Conservation (phyloP, 1,139 yeast genomes). For the Lodderomyces jiufengensis region DNA sequence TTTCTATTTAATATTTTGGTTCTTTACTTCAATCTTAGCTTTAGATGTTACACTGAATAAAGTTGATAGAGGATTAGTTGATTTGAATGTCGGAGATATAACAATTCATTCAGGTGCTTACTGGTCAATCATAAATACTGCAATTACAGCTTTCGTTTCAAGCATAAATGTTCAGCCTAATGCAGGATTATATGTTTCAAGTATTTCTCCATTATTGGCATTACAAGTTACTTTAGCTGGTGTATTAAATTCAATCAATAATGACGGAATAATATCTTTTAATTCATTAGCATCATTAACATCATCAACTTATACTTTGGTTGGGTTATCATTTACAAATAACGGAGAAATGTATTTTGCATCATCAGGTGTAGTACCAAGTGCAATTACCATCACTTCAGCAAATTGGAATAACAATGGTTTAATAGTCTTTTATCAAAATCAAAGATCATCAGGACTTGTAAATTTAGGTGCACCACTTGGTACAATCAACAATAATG, state of each 20-base stretch:
- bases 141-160: constrained; percentile 22
- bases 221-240: constrained; percentile 14
- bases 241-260: constrained; percentile 12
- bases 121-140: constrained; percentile 33
- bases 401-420: constrained; percentile 26
- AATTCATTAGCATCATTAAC: constrained; percentile 17
- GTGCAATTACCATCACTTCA: constrained; percentile 20
- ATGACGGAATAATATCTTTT: constrained; percentile 24
- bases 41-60: constrained; percentile 1
- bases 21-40: background rate
- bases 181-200: constrained; percentile 22
- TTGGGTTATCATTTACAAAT: constrained; percentile 21
- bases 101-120: constrained; percentile 25
- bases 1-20: background rate
- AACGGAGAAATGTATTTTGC: constrained; percentile 28
- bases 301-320: constrained; percentile 20
- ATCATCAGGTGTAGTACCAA: constrained; percentile 19
- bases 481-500: constrained; percentile 19
- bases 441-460: constrained; percentile 18
- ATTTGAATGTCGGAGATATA: constrained; percentile 21
- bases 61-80: constrained; percentile 18
- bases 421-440: constrained; percentile 21
- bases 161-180: constrained; percentile 16
- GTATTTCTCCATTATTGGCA: constrained; percentile 7
- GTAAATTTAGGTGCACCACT: constrained; percentile 20